phyloP scores from a whole-genome alignment of 768 basidiomycete genomes.

The Serendipita sp. region DNA sequence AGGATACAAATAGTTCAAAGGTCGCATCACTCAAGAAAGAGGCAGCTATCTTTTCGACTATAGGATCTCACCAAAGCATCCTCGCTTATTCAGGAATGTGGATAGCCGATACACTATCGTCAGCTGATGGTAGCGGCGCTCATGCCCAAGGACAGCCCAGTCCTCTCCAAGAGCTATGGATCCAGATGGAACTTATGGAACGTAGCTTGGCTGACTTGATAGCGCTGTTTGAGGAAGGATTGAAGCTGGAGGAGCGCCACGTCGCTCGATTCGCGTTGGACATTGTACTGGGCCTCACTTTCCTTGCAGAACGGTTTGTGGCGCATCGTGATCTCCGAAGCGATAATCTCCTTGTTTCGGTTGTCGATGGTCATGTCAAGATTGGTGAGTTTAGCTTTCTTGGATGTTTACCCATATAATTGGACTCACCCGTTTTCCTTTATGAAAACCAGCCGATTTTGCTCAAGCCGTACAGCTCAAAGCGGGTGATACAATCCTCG shows the following conservation, averaged over 20 bases:
- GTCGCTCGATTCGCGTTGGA: slow-evolving; percentile 63
- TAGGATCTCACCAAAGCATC: slow-evolving; percentile 42
- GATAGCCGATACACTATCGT: background rate
- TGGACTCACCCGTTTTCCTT: background rate
- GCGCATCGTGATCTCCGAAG: slow-evolving; percentile 75
- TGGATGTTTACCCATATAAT: too few species aligned
- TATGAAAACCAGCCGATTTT: slow-evolving; percentile 45
- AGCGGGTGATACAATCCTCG: background rate
- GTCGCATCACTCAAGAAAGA: slow-evolving; percentile 46
- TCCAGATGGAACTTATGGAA: slow-evolving; percentile 83
- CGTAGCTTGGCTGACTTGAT: slow-evolving; percentile 72
- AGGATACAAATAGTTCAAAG: slow-evolving; percentile 43
- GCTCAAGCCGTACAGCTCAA: slow-evolving; percentile 42
- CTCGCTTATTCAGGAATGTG: slow-evolving; percentile 38
- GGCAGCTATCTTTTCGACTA: slow-evolving; percentile 34
- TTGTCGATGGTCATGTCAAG: slow-evolving; percentile 10
- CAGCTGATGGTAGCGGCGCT: slow-evolving; percentile 44
- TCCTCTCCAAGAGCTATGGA: slow-evolving; percentile 53
- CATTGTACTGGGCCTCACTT: slow-evolving; percentile 51
- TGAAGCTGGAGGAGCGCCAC: slow-evolving; percentile 48
- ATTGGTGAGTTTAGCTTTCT: background rate
- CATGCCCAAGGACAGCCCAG: slow-evolving; percentile 17
- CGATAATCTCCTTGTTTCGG: slow-evolving; percentile 63
- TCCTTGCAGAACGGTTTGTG: slow-evolving; percentile 45
- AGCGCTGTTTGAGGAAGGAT: slow-evolving; percentile 32